A percentile compares a stretch with the other conserved stretches of the same genome.
These are phyloP conservation scores for Cladosporium austrohemisphaericum DNA, from an alignment of 2,329 filamentous ascomycete species.

Conservation along the genomic window DNA sequence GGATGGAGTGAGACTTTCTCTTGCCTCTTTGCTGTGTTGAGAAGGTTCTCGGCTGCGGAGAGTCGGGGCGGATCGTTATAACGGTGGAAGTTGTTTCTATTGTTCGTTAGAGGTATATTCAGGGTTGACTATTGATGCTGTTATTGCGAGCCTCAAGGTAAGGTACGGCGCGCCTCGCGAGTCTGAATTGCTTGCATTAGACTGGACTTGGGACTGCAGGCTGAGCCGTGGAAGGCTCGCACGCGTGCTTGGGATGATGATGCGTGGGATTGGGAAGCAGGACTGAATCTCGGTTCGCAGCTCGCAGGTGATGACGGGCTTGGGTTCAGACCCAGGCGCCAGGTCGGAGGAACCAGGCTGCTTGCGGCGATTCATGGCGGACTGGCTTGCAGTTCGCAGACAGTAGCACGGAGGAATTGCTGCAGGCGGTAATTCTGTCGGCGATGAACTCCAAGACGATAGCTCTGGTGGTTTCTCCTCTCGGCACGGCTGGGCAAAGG, in stretches of 20 bases:
- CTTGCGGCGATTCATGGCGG: constrained; percentile 1
- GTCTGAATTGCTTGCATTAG: constrained; percentile 11
- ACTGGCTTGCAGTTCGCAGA: background rate
- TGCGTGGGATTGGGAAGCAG: background rate
- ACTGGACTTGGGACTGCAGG: background rate
- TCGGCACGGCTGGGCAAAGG: constrained; percentile 3
- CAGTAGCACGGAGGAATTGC: background rate
- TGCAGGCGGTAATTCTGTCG: background rate
- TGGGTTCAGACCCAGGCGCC: constrained; percentile 4
- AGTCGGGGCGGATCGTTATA: background rate
- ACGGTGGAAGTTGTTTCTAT: background rate
- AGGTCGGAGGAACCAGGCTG: constrained; percentile 4
- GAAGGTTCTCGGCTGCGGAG: constrained; percentile 13
- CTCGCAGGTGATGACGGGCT: background rate
- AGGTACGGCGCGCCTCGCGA: constrained; percentile 6
- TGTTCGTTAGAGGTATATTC: background rate
- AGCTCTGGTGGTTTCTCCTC: background rate
- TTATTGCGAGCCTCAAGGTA: too few species aligned
- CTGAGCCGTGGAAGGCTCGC: background rate
- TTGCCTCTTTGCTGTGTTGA: too few species aligned
- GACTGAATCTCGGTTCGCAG: constrained; percentile 1
- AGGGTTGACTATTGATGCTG: too few species aligned
- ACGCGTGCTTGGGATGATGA: background rate
- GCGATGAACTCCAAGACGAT: background rate
- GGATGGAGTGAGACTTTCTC: too few species aligned